Conservation (phyloP, 495 filamentous ascomycete species). For the Xylaria curta region DNA sequence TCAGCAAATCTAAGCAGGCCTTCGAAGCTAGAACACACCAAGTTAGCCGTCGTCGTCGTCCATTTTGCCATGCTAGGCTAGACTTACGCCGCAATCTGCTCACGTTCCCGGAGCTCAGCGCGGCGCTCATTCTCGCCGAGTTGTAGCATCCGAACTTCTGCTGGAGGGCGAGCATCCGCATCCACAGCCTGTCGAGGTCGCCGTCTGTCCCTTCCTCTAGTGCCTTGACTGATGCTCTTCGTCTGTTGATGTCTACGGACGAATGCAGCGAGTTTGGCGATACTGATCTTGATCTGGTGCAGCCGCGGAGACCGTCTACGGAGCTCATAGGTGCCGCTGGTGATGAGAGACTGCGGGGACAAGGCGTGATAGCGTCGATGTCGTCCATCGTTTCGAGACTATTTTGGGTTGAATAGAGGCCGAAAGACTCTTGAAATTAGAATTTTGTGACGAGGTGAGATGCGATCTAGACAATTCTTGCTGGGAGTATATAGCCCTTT, state of each 20-base stretch:
- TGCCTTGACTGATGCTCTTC: constrained; percentile 38
- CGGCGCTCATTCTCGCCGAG: constrained; percentile 52
- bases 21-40: constrained; percentile 42
- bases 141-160: constrained; percentile 52
- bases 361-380: constrained; percentile 43
- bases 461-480: not conserved
- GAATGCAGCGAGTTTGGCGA: constrained; percentile 36
- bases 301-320: constrained; percentile 27
- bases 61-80: not conserved
- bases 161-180: constrained; percentile 54
- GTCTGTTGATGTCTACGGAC: constrained; percentile 28
- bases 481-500: not conserved
- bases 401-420: not conserved
- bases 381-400: constrained; percentile 31
- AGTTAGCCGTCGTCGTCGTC: not conserved
- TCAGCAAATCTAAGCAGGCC: constrained; percentile 50
- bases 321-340: constrained; percentile 26
- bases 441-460: constrained; percentile 13
- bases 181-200: constrained; percentile 49
- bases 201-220: constrained; percentile 41
- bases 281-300: constrained; percentile 29
- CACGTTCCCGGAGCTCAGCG: constrained; percentile 44
- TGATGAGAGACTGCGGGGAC: constrained; percentile 25
- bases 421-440: not conserved
- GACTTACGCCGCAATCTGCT: constrained; percentile 49